Evolutionary conservation across 2,329 filamentous ascomycete genomes (phyloP), one percentile per base, ranked within the genome.

Genomic region (Thelonectria rubi): DNA sequence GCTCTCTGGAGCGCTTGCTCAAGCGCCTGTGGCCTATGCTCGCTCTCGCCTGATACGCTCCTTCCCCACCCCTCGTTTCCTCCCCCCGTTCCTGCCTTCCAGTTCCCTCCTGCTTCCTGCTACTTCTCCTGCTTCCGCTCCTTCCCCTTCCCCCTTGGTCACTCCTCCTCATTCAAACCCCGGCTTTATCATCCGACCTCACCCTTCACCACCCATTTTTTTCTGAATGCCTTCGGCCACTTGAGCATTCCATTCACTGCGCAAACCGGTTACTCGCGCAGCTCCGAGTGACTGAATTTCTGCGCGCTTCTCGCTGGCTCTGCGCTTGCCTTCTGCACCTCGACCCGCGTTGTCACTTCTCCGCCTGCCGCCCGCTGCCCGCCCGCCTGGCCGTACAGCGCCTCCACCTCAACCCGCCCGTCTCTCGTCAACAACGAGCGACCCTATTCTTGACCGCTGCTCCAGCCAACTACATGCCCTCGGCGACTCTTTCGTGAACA

Each of bases 11-110:
- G 26, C 50, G 48, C 39, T n/a, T 57, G 48, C 48, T 56, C 42
- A 52, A 62, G 59, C 42, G 26, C 34, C 20, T 53, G 48, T 52
- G 40, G 24, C 40, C 42, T 58, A 26, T 46, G 59, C 59, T 48
- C 26, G 40, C 47, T 17, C 58, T 61, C 34, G 58, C 57, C 61
- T 61, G 54, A 58, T 50, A 58, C 54, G 21, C 58, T 71, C 62
- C 65, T 72, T 68, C 69, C 58, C 69, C 69, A 72, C 69, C 66
- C 58, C 64, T 66, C 60, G 60, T 60, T 62, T 63, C 63, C 60
- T 50, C 53, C 61, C 47, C 43, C 34, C 48, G 21, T 69, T 60
- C 43, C 58, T 62, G 60, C 20, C 24, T 49, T 53, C n/a, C 26
- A 30, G 26, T 24, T 24, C 24, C 24, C 26, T 30, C 26, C 8